Conservation (phyloP, 495 filamentous ascomycete genomes). For the Penicillium canariense region DNA sequence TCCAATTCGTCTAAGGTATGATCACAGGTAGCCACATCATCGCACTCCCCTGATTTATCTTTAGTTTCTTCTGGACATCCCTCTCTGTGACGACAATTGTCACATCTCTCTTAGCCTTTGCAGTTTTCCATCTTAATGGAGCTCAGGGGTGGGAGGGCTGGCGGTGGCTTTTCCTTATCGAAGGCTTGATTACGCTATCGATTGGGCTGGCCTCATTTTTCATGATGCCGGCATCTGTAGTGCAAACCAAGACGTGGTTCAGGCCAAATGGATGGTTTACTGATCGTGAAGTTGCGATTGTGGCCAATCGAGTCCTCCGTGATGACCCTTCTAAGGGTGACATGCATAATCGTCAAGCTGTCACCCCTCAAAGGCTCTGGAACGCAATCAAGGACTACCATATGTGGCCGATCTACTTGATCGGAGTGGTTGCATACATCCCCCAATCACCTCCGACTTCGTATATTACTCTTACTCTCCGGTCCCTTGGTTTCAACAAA, state of each 20-base stretch:
- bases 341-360: constrained; percentile 59
- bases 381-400: constrained; percentile 62
- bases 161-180: constrained; percentile 41
- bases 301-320: constrained; percentile 70
- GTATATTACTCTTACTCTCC: constrained; percentile 64
- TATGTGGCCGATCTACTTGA: constrained; percentile 67
- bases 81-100: constrained; percentile 51
- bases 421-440: constrained; percentile 58
- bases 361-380: constrained; percentile 47
- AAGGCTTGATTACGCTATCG: constrained; percentile 49
- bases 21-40: constrained; percentile 11
- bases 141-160: constrained; percentile 47
- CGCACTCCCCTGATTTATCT: not conserved
- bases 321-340: constrained; percentile 70
- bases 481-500: constrained; percentile 60
- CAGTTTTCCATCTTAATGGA: constrained; percentile 45
- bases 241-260: constrained; percentile 54
- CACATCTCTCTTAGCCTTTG: constrained; percentile 48
- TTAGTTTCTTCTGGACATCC: constrained; percentile 62
- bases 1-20: constrained; percentile 55
- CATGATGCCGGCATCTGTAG: constrained; percentile 51
- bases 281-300: constrained; percentile 56
- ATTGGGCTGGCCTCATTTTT: constrained; percentile 53
- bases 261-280: constrained; percentile 73
- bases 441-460: constrained; percentile 48